Percentiles rank a stretch among this genome's conserved stretches.
phyloP scores from a whole-genome alignment of 495 filamentous ascomycete species.

The Pseudomonodictys pantanalensis region DNA sequence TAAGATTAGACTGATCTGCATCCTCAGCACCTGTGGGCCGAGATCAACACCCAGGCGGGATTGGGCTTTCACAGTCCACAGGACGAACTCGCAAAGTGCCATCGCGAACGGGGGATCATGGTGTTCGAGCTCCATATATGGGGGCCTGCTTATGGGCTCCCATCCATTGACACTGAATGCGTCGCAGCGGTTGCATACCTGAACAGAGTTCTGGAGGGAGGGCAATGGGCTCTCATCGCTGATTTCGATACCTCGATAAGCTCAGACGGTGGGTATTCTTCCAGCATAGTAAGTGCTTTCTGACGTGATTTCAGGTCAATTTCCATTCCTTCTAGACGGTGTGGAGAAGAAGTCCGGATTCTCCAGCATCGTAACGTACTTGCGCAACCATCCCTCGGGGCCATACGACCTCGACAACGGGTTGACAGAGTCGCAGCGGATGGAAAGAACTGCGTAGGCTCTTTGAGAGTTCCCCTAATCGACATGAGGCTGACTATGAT shows the following conservation, averaged over 20 bases:
- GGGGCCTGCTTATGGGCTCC: conserved; percentile 82
- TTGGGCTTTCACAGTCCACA: no score
- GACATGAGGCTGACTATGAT: neutral
- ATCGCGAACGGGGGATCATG: conserved; percentile 41
- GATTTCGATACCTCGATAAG: conserved; percentile 71
- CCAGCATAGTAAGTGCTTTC: conserved; percentile 5
- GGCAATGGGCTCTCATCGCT: conserved; percentile 70
- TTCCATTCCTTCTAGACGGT: conserved; percentile 70
- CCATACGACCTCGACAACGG: conserved; percentile 56
- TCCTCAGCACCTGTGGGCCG: no score
- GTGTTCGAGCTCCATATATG: conserved; percentile 82
- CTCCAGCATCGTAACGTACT: conserved; percentile 67
- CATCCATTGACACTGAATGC: conserved; percentile 87
- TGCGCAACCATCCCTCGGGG: conserved; percentile 44
- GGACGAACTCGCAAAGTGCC: neutral
- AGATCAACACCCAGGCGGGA: no score
- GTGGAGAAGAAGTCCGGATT: conserved; percentile 67
- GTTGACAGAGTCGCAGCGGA: conserved; percentile 47
- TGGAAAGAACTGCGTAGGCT: conserved; percentile 56
- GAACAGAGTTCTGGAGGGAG: conserved; percentile 53
- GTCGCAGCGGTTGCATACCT: conserved; percentile 64
- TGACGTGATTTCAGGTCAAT: conserved; percentile 53
- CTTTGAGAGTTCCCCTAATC: neutral
- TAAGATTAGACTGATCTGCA: no score
- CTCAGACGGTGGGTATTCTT: conserved; percentile 63